Conservation (phyloP, 2,329 filamentous ascomycete species). For the Stachybotrys chartarum region DNA sequence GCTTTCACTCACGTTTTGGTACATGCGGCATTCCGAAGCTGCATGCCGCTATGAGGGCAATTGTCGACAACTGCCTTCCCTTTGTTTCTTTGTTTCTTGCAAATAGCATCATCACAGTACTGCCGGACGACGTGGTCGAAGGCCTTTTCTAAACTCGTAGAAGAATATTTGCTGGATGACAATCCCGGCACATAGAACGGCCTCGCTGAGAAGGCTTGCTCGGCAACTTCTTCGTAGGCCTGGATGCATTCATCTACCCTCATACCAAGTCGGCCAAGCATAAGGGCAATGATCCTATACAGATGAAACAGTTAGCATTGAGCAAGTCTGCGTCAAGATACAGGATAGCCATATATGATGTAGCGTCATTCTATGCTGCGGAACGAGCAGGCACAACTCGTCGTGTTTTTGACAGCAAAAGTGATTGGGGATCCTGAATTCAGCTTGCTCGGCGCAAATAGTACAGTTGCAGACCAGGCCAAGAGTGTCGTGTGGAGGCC, state of each 20-base stretch:
- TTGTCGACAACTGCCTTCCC: background rate
- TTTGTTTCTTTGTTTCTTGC: conserved; percentile 1
- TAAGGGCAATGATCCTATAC: conserved; percentile 28
- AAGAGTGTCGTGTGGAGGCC: too few relatives aligned
- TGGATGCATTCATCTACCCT: conserved; percentile 27
- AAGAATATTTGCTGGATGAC: conserved; percentile 14
- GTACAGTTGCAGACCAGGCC: too few relatives aligned
- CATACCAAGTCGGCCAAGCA: conserved; percentile 33
- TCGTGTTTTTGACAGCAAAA: too few relatives aligned
- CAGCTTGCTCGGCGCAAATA: too few relatives aligned
- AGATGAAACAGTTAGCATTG: background rate
- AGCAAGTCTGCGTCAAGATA: background rate
- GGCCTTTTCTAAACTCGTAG: conserved; percentile 14
- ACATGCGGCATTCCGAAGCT: conserved; percentile 13
- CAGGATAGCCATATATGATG: too few relatives aligned
- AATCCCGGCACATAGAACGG: conserved; percentile 4
- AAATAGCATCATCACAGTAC: conserved; percentile 8
- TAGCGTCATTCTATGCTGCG: too few relatives aligned
- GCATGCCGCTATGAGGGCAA: conserved; percentile 12
- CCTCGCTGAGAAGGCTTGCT: conserved; percentile 5
- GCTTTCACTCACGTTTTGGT: conserved; percentile 12
- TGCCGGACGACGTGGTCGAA: conserved; percentile 11
- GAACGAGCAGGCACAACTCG: too few relatives aligned
- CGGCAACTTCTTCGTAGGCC: conserved; percentile 10
- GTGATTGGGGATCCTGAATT: too few relatives aligned